Evolutionary conservation across 257 asterid species (phyloP).

Genomic region (Echium plantagineum): DNA sequence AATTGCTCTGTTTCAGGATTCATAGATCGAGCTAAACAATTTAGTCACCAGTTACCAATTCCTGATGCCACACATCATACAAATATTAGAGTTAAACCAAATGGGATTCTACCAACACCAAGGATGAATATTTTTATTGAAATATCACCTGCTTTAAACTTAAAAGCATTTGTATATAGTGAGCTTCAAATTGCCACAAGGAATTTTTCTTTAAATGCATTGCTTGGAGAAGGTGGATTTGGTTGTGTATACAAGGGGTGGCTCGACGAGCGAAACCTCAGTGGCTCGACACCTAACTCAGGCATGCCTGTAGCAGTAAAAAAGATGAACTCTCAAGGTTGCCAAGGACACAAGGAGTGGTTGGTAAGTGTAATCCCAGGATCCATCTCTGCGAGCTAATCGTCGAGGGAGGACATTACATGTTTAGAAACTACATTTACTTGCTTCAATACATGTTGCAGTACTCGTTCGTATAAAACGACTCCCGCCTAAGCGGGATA

Average conservation of each 20-base stretch:
- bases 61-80: slow-evolving; percentile 11
- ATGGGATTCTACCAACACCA: slow-evolving; percentile 8
- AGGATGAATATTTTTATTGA: slow-evolving; percentile 19
- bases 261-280: slow-evolving; percentile 17
- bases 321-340: slow-evolving; percentile 26
- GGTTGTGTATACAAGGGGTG: slow-evolving; percentile 37
- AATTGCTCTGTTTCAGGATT: slow-evolving; percentile 10
- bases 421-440: no score
- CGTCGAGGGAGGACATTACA: neutral
- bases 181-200: slow-evolving; percentile 25
- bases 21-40: no score
- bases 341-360: slow-evolving; percentile 41
- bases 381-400: neutral
- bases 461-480: no score
- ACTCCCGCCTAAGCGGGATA: no score
- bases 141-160: slow-evolving; percentile 24
- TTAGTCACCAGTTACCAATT: slow-evolving; percentile 34
- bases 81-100: slow-evolving; percentile 6
- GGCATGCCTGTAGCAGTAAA: slow-evolving; percentile 33
- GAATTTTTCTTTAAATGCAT: slow-evolving; percentile 15
- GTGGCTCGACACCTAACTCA: slow-evolving; percentile 15
- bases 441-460: no score
- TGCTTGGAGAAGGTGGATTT: slow-evolving; percentile 39
- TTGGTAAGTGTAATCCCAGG: slow-evolving; percentile 19
- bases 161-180: slow-evolving; percentile 23